These are phyloP conservation scores for Phytophthora europaea DNA, from an alignment of 352 stramenopile species.

Conservation along the genomic window DNA sequence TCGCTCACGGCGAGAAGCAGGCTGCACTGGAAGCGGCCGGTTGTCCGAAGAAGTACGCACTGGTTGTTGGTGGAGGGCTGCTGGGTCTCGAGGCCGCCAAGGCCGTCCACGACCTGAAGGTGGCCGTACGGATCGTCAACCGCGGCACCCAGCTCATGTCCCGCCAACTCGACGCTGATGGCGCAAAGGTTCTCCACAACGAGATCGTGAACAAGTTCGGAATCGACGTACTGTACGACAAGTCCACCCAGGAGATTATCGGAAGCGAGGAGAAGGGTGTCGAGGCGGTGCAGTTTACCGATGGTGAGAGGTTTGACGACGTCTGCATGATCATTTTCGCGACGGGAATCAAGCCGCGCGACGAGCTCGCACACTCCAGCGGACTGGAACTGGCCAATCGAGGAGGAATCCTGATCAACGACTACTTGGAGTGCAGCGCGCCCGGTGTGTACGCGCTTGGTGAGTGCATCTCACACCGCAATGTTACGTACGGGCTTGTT, in stretches of 20 bases:
- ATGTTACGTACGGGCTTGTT: conserved; percentile 95
- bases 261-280: conserved; percentile 65
- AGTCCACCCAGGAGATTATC: conserved; percentile 76
- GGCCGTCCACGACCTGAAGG: conserved; percentile 91
- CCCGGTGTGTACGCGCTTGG: conserved; percentile 90
- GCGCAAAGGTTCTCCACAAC: conserved; percentile 88
- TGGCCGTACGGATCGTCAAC: conserved; percentile 92
- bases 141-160: conserved; percentile 94
- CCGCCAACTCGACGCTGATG: conserved; percentile 93
- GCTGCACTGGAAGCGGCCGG: conserved; percentile 35
- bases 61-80: conserved; percentile 83
- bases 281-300: conserved; percentile 79
- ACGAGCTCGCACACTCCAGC: conserved; percentile 82
- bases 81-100: conserved; percentile 90
- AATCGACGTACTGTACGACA: conserved; percentile 91
- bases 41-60: conserved; percentile 44
- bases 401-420: conserved; percentile 93
- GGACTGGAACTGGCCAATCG: conserved; percentile 80
- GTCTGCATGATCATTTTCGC: conserved; percentile 94
- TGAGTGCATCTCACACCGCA: conserved; percentile 92
- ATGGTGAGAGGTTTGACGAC: conserved; percentile 80
- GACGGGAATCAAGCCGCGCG: conserved; percentile 92
- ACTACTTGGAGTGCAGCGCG: conserved; percentile 83
- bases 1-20: conserved; percentile 82
- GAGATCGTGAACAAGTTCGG: conserved; percentile 91